Percentiles rank a stretch among this genome's conserved stretches.
Evolutionary conservation across 2,329 filamentous ascomycete species (phyloP).

Genomic region (Alternaria sp.): DNA sequence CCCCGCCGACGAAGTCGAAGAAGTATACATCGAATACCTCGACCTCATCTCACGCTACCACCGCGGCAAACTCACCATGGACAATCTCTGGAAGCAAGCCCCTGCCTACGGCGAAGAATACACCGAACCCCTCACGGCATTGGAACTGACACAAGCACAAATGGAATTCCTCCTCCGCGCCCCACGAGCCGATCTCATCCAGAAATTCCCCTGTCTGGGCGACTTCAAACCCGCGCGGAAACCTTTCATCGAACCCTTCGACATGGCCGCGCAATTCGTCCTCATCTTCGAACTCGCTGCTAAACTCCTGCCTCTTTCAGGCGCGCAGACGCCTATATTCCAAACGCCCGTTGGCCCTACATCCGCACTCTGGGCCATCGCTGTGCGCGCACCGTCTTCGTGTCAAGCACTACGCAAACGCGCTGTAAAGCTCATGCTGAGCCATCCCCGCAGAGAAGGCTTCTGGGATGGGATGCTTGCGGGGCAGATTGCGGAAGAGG

Average conservation of each 20-base stretch:
- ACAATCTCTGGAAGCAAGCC: constrained; percentile 7
- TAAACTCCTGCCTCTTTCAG: constrained; percentile 12
- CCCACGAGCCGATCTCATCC: constrained; percentile 15
- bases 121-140: constrained; percentile 7
- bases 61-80: constrained; percentile 7
- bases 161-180: constrained; percentile 21
- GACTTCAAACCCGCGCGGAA: constrained; percentile 13
- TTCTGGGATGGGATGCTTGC: constrained; percentile 69
- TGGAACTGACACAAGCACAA: constrained; percentile 18
- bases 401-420: constrained; percentile 28
- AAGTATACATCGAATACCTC: constrained; percentile 11
- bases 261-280: constrained; percentile 19
- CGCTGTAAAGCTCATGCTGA: constrained; percentile 33
- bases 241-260: constrained; percentile 22
- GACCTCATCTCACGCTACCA: constrained; percentile 15
- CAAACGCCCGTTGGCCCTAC: constrained; percentile 31
- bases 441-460: constrained; percentile 50
- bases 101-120: background rate
- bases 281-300: constrained; percentile 25
- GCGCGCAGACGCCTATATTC: constrained; percentile 30
- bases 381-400: constrained; percentile 24
- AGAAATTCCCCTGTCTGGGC: constrained; percentile 10
- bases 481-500: constrained; percentile 44
- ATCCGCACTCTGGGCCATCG: constrained; percentile 35
- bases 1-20: constrained; percentile 16